A percentile compares a stretch with the other conserved stretches of the same genome.
Evolutionary conservation across 2,329 filamentous ascomycete species (phyloP).

Genomic region (Incumbomyces delicatus): DNA sequence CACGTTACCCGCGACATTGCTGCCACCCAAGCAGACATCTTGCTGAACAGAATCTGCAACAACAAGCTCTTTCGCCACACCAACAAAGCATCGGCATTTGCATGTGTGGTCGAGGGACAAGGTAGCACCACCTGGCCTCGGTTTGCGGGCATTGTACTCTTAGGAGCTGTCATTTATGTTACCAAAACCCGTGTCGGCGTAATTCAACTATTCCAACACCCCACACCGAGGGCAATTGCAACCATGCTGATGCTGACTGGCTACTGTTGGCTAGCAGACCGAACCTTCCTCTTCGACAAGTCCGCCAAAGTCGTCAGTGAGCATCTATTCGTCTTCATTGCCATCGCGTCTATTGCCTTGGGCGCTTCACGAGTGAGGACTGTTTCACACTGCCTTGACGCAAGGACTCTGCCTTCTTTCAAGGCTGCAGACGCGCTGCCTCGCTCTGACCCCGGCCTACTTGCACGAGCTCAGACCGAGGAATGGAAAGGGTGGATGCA

Average conservation of each 20-base stretch:
- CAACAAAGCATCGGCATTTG: neutral
- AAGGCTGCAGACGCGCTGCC: too few relatives aligned
- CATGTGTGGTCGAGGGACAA: neutral
- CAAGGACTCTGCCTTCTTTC: neutral
- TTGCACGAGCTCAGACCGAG: constrained; percentile 49
- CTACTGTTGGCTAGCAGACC: constrained; percentile 47
- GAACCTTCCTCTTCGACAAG: constrained; percentile 46
- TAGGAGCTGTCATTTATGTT: neutral
- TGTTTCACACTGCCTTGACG: neutral
- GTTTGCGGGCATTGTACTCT: neutral
- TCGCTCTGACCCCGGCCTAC: constrained; percentile 23
- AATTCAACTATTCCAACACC: neutral
- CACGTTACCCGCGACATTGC: constrained; percentile 40
- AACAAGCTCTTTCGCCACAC: constrained; percentile 24
- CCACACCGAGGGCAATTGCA: neutral
- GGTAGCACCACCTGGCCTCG: neutral
- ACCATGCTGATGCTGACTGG: constrained; percentile 21
- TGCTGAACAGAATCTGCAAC: constrained; percentile 49
- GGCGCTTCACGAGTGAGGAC: constrained; percentile 7
- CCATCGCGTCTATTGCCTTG: constrained; percentile 21
- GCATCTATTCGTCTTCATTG: constrained; percentile 10
- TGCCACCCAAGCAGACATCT: constrained; percentile 41
- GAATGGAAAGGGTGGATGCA: constrained; percentile 63
- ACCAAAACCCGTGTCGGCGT: neutral
- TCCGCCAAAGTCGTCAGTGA: constrained; percentile 33